These are phyloP conservation scores for Syzygium malaccense DNA, from an alignment of 441 rosid genomes.

Conservation along the genomic window DNA sequence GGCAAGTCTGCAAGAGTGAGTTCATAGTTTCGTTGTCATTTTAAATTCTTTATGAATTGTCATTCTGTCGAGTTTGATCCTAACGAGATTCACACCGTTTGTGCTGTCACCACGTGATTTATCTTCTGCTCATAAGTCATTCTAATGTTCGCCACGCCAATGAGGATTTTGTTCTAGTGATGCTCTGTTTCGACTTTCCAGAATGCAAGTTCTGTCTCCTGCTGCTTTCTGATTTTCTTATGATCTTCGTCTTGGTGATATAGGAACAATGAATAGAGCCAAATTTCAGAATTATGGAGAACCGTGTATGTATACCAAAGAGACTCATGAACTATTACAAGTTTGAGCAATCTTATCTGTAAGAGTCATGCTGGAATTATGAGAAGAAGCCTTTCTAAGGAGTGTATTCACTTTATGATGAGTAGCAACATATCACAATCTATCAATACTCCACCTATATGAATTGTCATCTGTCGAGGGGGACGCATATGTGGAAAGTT, in stretches of 20 bases:
- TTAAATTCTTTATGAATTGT: background rate
- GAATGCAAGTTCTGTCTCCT: background rate
- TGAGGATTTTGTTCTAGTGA: background rate
- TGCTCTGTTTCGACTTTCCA: background rate
- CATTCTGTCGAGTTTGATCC: background rate
- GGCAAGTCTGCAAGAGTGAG: background rate
- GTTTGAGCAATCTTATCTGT: background rate
- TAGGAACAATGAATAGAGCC: background rate
- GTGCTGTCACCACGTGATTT: background rate
- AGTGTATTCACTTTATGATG: rapidly evolving
- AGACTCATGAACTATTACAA: background rate
- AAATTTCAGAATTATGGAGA: background rate
- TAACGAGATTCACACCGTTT: background rate
- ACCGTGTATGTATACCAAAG: background rate
- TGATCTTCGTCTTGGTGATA: background rate
- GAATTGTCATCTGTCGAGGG: too few species aligned
- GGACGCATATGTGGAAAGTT: background rate
- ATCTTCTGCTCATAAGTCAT: background rate
- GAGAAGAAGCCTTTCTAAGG: background rate
- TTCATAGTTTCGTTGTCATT: background rate
- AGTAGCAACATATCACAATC: background rate
- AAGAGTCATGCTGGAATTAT: background rate
- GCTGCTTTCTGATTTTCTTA: background rate
- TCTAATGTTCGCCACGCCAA: background rate
- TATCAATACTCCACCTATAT: background rate